Evolutionary conservation across 2,329 filamentous ascomycete species (phyloP), one percentile per base, ranked within the genome.

Genomic region (Tolypocladium tundrense): DNA sequence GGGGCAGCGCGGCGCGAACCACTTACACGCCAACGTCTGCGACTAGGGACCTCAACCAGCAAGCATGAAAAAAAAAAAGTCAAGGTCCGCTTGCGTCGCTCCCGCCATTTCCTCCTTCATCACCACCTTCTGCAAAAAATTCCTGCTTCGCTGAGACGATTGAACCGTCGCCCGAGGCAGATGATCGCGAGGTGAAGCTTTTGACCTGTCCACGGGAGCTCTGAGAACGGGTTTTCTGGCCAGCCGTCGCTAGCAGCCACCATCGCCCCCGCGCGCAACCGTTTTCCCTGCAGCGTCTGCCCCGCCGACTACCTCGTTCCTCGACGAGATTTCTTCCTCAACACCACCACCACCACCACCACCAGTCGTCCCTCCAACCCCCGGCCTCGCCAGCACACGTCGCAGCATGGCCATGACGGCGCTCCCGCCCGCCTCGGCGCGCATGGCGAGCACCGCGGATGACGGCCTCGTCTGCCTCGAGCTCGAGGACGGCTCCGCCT

Each of bases 401-500:
- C 31, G 3, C 50, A 66, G 56, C 63, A 76, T 75, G 72, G 66
- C 69, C 59, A 61, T 67, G 57, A 62, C 67, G 58, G 63, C 78
- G 63, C 69, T 68, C 60, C 74, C 79, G 53, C 86, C 87, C 53
- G 85, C 87, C 62, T 81, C 85, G 63, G 81, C 85, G 65, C 82
- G 81, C 67, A 76, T 84, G 62, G 73, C 78, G 63, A 78, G 74
- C 63, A 69, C 72, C 60, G 70, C 75, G 50, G 77, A 82, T 63
- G 83, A 87, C 68, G 80, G 82, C 59, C 79, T 89, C 69, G 82
- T 95, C 77, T 88, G 88, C 72, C 88, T 99, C 65, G 93, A 99
- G 80, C 87, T 99, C 65, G 83, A 94, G 74, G 92, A 97, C 79
- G 91, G 92, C 75, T 85, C 88, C 59, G 84, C 91, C 70, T 96